phyloP scores from a whole-genome alignment of 2,329 filamentous ascomycete genomes.

The Nemania diffusa region DNA sequence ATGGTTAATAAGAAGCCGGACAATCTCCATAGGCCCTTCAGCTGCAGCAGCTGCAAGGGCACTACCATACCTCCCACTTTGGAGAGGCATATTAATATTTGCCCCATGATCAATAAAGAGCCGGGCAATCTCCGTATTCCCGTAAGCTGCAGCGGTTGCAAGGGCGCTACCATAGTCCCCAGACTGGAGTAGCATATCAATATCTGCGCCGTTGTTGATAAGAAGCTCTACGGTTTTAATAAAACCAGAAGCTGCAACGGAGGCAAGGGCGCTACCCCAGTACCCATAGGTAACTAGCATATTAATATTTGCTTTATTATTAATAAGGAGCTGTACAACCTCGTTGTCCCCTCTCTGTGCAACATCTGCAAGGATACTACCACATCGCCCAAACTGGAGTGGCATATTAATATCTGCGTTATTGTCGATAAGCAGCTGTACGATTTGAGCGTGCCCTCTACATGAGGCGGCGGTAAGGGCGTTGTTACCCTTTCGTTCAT shows the following conservation, averaged over 20 bases:
- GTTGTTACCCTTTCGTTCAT: neutral
- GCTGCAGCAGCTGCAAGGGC: constrained; percentile 14
- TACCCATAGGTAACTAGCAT: neutral
- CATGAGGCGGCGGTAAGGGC: neutral
- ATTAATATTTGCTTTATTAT: constrained; percentile 24
- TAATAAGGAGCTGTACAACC: neutral
- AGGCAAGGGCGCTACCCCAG: constrained; percentile 10
- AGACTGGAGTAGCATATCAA: neutral
- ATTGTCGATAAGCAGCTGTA: constrained; percentile 9
- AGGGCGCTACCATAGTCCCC: neutral
- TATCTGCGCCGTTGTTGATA: constrained; percentile 6
- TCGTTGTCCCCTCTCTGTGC: neutral
- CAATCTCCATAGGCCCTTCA: neutral
- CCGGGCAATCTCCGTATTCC: neutral
- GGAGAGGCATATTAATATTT: constrained; percentile 2
- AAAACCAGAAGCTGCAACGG: neutral
- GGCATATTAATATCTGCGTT: neutral
- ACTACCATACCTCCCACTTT: neutral
- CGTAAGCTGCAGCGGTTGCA: neutral
- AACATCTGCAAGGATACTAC: neutral
- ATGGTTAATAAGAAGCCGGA: neutral
- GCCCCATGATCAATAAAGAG: constrained; percentile 16
- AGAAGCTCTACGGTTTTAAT: neutral
- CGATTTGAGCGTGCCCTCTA: neutral
- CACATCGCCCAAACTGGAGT: neutral